Evolutionary conservation across 257 asterid genomes (phyloP).

Genomic region (Solanum commersonii): DNA sequence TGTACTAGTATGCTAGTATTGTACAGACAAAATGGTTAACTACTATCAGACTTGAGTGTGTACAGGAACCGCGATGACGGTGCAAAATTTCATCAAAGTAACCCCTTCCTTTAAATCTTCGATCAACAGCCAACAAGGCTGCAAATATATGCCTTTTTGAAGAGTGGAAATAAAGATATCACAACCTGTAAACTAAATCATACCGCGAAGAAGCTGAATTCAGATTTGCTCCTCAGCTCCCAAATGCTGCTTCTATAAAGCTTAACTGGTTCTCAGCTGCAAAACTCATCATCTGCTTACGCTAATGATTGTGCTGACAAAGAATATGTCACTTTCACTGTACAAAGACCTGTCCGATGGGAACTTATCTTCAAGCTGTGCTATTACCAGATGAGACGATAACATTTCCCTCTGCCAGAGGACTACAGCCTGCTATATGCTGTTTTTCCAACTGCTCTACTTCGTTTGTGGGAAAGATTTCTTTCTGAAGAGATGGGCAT

Average conservation of each 20-base stretch:
- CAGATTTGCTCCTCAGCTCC: neutral
- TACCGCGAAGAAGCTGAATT: neutral
- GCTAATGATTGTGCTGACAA: neutral
- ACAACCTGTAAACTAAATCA: neutral
- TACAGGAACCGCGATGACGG: neutral
- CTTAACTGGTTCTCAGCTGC: neutral
- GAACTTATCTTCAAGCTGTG: constrained; percentile 30
- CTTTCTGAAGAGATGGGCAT: constrained; percentile 55
- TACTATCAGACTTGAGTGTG: neutral
- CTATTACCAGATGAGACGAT: constrained; percentile 49
- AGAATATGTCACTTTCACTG: neutral
- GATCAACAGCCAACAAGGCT: neutral
- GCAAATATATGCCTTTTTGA: neutral
- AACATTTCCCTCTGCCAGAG: constrained; percentile 26
- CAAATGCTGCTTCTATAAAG: neutral
- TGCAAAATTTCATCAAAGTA: neutral
- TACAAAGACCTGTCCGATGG: neutral
- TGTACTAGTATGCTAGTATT: neutral
- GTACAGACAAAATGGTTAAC: neutral
- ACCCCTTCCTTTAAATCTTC: neutral
- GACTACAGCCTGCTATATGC: constrained; percentile 17
- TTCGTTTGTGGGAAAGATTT: constrained; percentile 61
- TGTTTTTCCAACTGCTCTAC: constrained; percentile 38
- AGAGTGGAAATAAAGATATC: neutral
- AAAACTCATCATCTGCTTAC: neutral